phyloP scores from a whole-genome alignment of 2,329 filamentous ascomycete species.

The Pseudogymnoascus pannorum region DNA sequence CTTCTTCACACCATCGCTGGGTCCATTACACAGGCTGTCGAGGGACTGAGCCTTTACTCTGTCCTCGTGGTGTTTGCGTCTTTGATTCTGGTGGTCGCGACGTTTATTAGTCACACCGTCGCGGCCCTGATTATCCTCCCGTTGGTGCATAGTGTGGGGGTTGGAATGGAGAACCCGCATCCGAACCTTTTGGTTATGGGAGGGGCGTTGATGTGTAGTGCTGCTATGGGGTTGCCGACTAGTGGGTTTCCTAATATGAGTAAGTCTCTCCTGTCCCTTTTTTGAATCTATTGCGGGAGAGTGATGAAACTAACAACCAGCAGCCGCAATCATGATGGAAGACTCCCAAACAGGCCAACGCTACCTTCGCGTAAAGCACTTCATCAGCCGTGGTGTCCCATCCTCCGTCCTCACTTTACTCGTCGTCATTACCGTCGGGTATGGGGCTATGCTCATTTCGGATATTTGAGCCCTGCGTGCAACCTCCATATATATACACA shows the following conservation, averaged over 20 bases:
- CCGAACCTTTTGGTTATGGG: slow-evolving; percentile 95
- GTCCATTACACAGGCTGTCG: slow-evolving; percentile 65
- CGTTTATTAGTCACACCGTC: slow-evolving; percentile 96
- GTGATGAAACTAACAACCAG: slow-evolving; percentile 16
- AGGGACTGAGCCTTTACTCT: slow-evolving; percentile 74
- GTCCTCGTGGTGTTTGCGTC: slow-evolving; percentile 78
- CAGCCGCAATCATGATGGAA: slow-evolving; percentile 98
- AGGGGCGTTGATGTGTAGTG: slow-evolving; percentile 89
- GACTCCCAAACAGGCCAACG: slow-evolving; percentile 83
- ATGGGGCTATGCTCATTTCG: slow-evolving; percentile 68
- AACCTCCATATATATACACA: slow-evolving; percentile 42
- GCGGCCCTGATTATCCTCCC: slow-evolving; percentile 92
- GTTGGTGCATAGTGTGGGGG: slow-evolving; percentile 78
- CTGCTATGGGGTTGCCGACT: slow-evolving; percentile 94
- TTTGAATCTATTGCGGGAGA: too few species aligned
- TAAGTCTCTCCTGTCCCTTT: slow-evolving; percentile 46
- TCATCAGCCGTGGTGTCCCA: slow-evolving; percentile 87
- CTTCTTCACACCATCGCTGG: slow-evolving; percentile 81
- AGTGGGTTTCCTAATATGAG: slow-evolving; percentile 99
- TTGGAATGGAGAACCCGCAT: slow-evolving; percentile 78
- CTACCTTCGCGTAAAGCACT: slow-evolving; percentile 88
- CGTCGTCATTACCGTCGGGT: slow-evolving; percentile 83
- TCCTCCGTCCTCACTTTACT: slow-evolving; percentile 72
- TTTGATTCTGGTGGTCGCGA: slow-evolving; percentile 85
- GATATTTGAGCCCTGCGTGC: background rate